These are phyloP conservation scores for Sporothrix sp. DNA, from an alignment of 2,329 filamentous ascomycete species.

Conservation along the genomic window DNA sequence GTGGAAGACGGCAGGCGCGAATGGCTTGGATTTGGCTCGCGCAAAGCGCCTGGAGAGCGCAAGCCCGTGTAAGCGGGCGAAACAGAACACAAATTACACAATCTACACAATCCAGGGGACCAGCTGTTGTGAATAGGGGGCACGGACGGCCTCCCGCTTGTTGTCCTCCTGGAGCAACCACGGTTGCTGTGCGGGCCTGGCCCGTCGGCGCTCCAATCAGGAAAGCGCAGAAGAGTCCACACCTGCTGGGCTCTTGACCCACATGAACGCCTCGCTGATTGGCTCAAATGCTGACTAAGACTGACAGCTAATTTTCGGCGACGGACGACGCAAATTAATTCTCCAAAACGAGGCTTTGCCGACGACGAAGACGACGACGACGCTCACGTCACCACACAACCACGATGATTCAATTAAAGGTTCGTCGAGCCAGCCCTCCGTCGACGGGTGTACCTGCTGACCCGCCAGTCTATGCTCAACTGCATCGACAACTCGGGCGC, in stretches of 20 bases:
- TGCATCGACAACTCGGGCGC: conserved; percentile 99
- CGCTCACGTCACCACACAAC: conserved; percentile 19
- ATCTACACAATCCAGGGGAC: neutral
- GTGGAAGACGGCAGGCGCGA: neutral
- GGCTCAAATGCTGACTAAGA: conserved; percentile 7
- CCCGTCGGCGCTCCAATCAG: conserved; percentile 4
- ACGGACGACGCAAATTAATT: conserved; percentile 2
- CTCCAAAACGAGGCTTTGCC: neutral
- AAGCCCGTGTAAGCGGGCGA: neutral
- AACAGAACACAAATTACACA: no score
- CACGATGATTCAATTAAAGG: conserved; percentile 91
- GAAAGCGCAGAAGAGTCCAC: neutral
- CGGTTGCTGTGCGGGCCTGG: conserved; percentile 4
- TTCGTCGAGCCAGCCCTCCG: conserved; percentile 25
- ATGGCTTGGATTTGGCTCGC: neutral
- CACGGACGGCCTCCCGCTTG: neutral
- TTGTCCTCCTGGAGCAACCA: conserved; percentile 3
- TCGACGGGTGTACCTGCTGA: no score
- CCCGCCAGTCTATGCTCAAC: conserved; percentile 76
- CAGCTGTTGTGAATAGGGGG: no score
- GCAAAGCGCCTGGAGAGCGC: neutral
- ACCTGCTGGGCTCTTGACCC: no score
- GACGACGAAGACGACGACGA: neutral
- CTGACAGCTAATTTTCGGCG: neutral
- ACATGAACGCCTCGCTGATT: neutral